phyloP scores from a whole-genome alignment of 2,329 filamentous ascomycete genomes.

The Penicillium expansum region DNA sequence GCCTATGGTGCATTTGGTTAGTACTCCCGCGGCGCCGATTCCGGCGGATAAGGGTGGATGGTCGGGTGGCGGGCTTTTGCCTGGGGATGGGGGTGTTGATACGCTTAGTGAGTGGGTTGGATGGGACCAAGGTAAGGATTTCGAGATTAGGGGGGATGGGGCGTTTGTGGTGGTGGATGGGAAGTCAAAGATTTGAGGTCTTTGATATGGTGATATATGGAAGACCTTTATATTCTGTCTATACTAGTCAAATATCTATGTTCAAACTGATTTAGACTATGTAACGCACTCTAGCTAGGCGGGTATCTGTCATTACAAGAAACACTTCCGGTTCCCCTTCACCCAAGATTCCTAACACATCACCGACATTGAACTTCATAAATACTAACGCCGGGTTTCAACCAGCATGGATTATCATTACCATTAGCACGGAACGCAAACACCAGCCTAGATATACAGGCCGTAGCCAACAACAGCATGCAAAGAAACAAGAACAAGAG shows the following conservation, averaged over 20 bases:
- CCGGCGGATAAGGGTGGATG: slow-evolving; percentile 67
- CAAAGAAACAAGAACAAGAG: background rate
- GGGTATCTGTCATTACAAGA: background rate
- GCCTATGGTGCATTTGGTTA: slow-evolving; percentile 53
- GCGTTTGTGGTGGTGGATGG: slow-evolving; percentile 55
- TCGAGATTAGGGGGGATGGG: slow-evolving; percentile 59
- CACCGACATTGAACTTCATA: background rate
- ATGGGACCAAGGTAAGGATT: slow-evolving; percentile 71
- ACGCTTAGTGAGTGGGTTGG: slow-evolving; percentile 70
- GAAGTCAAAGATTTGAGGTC: slow-evolving; percentile 1
- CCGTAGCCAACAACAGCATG: background rate
- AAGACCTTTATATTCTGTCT: background rate
- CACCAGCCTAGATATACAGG: background rate
- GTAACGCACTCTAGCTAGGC: background rate
- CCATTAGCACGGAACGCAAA: background rate
- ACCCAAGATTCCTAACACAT: background rate
- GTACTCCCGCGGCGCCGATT: slow-evolving; percentile 64
- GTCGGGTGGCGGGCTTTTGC: slow-evolving; percentile 55
- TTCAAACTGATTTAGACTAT: background rate
- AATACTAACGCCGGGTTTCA: background rate
- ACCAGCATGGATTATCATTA: background rate
- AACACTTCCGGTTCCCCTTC: background rate
- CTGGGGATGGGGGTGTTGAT: slow-evolving; percentile 71
- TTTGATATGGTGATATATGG: background rate
- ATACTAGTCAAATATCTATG: background rate